Base-by-base conservation (phyloP, 805 yeast genomes). In the Grigorovia yakushimaensis region DNA sequence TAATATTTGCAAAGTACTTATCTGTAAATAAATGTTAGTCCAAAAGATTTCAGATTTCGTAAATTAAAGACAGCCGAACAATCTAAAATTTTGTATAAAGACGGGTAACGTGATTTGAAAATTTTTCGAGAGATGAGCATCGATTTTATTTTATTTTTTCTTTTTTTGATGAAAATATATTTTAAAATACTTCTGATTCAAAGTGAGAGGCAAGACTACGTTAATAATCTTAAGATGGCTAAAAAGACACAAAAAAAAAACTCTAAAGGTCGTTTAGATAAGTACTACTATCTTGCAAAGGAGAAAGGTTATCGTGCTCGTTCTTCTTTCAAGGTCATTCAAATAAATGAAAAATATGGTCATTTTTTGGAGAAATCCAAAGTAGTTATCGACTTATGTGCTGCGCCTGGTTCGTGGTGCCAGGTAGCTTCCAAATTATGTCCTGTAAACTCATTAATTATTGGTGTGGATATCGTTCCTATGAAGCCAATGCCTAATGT, bases 381-480 rank as follows among this genome's bases (percentile, higher is more conserved):
- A 66, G 98, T 93, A 40, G 96, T 93, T 41, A 86, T 93, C 45
- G 98, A 93, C 76, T 74, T 93, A 58, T 93, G 98, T 82, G 98
- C 98, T 46, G 98, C 98, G 10, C 98, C 98, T 39, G 98, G 98
- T 48, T 88, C 97, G 3, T 93, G 98, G 98, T 93, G 98, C 76
- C 98, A 93, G 71, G 98, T 93, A 41, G 98, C 98, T 0, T 81
- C 95, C 1, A 85, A 88, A 51, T 68, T 88, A 46, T 88, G 98
- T 69, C 98, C 98, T 1, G 73, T 88, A 1, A 88, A 88, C 66
- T 87, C 97, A 0, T 74, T 93, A 55, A 93, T 93, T 60, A 88
- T 93, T 47, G 98, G 98, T 67, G 98, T 93, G n/a, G 98, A 93
- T 77, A 83, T 93, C 59, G 98, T 89, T 33, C 97, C 97, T 17